These are phyloP conservation scores for Megacollybia marginata DNA, from an alignment of 768 basidiomycete species.

Conservation along the genomic window DNA sequence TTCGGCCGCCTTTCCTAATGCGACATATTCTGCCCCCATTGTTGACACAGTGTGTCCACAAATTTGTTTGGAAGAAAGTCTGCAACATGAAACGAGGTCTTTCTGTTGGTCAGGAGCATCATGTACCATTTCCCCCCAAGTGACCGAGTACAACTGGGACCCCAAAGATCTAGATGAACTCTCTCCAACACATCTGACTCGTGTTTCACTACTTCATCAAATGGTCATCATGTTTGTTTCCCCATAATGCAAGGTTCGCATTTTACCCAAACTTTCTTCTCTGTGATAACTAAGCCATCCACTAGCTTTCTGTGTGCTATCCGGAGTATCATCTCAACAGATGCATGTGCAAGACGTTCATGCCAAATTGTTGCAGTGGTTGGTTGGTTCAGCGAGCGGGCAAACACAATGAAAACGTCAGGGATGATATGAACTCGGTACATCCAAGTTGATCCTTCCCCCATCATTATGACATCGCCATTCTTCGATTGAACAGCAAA, in stretches of 20 bases:
- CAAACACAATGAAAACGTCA: neutral
- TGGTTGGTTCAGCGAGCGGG: neutral
- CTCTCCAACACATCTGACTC: neutral
- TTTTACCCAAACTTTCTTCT: neutral
- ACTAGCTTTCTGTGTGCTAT: neutral
- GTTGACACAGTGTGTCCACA: too few relatives aligned
- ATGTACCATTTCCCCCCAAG: conserved; percentile 1
- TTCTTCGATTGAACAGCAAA: neutral
- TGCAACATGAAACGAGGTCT: neutral
- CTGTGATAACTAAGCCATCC: conserved; percentile 1
- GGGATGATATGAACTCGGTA: neutral
- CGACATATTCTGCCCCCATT: too few relatives aligned
- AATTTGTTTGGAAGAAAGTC: neutral
- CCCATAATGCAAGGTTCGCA: conserved; percentile 1
- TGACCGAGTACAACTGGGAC: neutral
- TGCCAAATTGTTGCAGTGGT: neutral
- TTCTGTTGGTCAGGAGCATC: neutral
- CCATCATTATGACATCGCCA: neutral
- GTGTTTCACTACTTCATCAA: conserved; percentile 1
- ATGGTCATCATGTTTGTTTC: neutral
- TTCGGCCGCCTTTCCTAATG: too few relatives aligned
- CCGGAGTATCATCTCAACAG: neutral
- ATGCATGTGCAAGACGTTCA: neutral
- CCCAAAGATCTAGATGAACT: conserved; percentile 2
- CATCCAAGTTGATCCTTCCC: neutral